Percentiles rank a stretch among this genome's conserved stretches.
phyloP scores from a whole-genome alignment of 768 basidiomycete genomes.

The Coprinopsis sp. region DNA sequence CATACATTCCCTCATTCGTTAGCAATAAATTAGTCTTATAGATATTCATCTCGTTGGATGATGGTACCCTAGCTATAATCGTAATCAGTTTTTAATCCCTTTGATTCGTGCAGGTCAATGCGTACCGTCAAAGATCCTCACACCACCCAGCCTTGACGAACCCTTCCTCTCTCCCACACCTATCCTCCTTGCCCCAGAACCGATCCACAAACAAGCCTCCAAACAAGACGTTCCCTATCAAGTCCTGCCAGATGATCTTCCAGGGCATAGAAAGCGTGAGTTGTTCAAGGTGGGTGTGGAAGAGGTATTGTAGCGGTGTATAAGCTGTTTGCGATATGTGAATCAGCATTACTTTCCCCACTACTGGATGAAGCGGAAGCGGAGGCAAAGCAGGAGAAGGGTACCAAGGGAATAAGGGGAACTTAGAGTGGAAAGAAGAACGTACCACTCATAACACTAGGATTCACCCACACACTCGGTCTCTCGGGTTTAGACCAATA shows the following conservation, averaged over 20 bases:
- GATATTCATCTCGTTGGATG: too few species aligned
- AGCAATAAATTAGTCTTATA: too few species aligned
- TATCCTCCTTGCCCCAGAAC: not conserved
- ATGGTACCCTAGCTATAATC: too few species aligned
- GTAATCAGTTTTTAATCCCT: too few species aligned
- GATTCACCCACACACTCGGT: conserved; percentile 1
- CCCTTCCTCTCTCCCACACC: not conserved
- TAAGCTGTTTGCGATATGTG: too few species aligned
- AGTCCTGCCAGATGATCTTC: conserved; percentile 1
- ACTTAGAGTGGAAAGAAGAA: not conserved
- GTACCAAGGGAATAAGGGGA: not conserved
- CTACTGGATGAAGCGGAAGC: too few species aligned
- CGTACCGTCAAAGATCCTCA: too few species aligned
- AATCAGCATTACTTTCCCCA: too few species aligned
- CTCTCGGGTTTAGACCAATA: not conserved
- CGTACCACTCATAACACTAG: conserved; percentile 1
- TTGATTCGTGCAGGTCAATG: too few species aligned
- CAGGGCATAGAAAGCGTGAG: not conserved
- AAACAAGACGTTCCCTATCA: not conserved
- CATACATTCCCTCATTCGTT: too few species aligned
- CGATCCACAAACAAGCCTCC: not conserved
- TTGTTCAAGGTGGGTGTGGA: conserved; percentile 1
- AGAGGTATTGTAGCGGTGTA: not conserved
- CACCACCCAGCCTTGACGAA: too few species aligned
- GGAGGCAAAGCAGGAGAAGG: too few species aligned